Evolutionary conservation across 2,329 filamentous ascomycete genomes (phyloP).

Genomic region (Verticillium tricorpus): DNA sequence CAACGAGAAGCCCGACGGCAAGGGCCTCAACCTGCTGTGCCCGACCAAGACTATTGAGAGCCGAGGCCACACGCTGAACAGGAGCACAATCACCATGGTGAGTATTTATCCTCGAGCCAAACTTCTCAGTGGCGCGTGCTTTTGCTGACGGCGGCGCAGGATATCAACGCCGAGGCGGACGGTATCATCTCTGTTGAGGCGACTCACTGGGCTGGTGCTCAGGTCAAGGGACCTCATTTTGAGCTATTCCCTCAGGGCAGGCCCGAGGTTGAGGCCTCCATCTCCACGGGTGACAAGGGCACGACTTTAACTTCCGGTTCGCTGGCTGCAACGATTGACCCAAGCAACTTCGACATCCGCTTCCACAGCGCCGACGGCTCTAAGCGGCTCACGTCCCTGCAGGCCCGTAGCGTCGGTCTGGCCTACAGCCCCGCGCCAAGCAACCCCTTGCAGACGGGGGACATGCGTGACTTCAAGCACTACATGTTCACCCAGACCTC

Average conservation of each 20-base stretch:
- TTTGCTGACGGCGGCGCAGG: constrained; percentile 9
- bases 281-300: constrained; percentile 25
- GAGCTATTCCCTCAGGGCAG: constrained; percentile 32
- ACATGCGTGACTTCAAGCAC: constrained; percentile 41
- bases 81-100: constrained; percentile 42
- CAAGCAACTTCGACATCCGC: constrained; percentile 31
- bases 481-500: constrained; percentile 54
- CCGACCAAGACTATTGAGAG: constrained; percentile 48
- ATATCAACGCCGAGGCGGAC: constrained; percentile 30
- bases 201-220: constrained; percentile 33
- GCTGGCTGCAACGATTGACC: constrained; percentile 28
- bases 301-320: constrained; percentile 30
- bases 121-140: neutral
- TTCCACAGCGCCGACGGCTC: constrained; percentile 31
- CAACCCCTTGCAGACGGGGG: constrained; percentile 27
- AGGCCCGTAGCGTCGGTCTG: constrained; percentile 34
- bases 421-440: constrained; percentile 28
- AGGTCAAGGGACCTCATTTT: constrained; percentile 31
- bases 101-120: neutral
- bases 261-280: constrained; percentile 21
- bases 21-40: constrained; percentile 49
- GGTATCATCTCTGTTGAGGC: constrained; percentile 34
- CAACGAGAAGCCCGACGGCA: constrained; percentile 37
- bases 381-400: constrained; percentile 31
- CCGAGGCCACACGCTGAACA: constrained; percentile 52